Evolutionary conservation across 2,329 filamentous ascomycete genomes (phyloP).

Genomic region (Alternaria novae-zelandiae): DNA sequence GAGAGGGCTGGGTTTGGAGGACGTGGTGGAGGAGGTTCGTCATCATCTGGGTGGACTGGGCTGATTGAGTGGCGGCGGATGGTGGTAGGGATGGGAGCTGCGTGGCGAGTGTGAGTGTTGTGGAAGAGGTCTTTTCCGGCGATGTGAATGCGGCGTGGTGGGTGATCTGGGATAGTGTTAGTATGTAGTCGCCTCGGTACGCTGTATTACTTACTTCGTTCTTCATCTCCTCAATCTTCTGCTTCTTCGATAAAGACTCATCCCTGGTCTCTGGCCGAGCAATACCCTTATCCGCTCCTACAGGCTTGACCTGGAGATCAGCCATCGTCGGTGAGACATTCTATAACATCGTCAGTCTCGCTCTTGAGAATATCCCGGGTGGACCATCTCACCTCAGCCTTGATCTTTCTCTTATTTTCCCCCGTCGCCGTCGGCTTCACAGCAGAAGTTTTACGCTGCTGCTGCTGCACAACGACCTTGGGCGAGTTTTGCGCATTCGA

Average conservation of each 20-base stretch:
- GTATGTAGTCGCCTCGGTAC: background rate
- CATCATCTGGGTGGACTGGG: background rate
- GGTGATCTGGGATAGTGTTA: background rate
- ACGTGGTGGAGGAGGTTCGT: background rate
- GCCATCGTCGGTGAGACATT: background rate
- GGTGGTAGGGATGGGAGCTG: fast-evolving
- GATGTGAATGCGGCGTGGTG: no score
- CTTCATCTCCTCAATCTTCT: background rate
- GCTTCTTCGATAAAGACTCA: constrained; percentile 3
- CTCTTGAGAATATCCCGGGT: no score
- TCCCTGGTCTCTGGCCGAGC: background rate
- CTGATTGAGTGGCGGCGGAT: background rate
- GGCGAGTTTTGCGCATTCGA: background rate
- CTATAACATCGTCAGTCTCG: background rate
- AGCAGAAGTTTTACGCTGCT: background rate
- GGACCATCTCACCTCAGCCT: constrained; percentile 7
- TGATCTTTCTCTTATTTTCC: constrained; percentile 13
- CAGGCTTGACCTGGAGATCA: background rate
- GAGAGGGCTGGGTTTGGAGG: background rate
- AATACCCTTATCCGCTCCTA: background rate
- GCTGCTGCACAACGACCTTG: background rate
- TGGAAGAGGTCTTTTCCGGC: background rate
- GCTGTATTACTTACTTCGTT: background rate
- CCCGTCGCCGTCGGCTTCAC: background rate
- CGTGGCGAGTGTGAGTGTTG: background rate